These are phyloP conservation scores for Arthrobotrys sinensis DNA, from an alignment of 2,329 filamentous ascomycete genomes.

Conservation along the genomic window DNA sequence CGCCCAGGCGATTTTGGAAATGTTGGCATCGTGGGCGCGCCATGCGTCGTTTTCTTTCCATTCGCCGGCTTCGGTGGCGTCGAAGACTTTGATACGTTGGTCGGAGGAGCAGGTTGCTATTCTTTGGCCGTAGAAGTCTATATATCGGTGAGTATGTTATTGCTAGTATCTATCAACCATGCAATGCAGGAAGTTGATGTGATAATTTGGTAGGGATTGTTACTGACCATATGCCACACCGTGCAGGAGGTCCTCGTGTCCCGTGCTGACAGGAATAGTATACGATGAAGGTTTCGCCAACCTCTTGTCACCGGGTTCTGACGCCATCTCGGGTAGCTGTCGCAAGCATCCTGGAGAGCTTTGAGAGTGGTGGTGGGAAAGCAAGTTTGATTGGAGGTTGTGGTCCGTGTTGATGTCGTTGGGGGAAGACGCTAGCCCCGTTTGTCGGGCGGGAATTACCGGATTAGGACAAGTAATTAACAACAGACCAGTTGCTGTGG, in stretches of 20 bases:
- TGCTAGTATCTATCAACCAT: not conserved
- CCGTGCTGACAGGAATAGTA: constrained; percentile 63
- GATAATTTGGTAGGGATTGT: not conserved
- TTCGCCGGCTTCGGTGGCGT: constrained; percentile 64
- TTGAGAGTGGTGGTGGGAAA: constrained; percentile 1
- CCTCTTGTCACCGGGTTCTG: constrained; percentile 52
- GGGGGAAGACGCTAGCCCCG: not conserved
- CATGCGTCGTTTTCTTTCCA: constrained; percentile 65
- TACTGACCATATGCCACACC: constrained; percentile 64
- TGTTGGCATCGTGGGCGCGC: constrained; percentile 65
- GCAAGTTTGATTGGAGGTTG: constrained; percentile 13
- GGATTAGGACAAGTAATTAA: constrained; percentile 14
- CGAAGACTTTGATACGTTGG: constrained; percentile 65
- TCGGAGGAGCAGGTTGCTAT: constrained; percentile 65
- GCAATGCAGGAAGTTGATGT: not conserved
- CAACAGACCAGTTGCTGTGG: constrained; percentile 18
- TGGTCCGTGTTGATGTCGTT: constrained; percentile 10
- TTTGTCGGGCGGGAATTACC: not conserved
- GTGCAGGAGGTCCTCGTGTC: constrained; percentile 65
- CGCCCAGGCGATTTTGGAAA: constrained; percentile 65
- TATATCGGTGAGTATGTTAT: not conserved
- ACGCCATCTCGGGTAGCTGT: constrained; percentile 50
- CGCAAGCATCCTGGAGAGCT: constrained; percentile 28
- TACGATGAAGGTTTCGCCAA: constrained; percentile 53
- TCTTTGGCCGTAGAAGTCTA: constrained; percentile 65